Percentiles rank a stretch among this genome's conserved stretches.
Evolutionary conservation across 2,329 filamentous ascomycete genomes (phyloP).

Genomic region (Hypoxylon sp.): DNA sequence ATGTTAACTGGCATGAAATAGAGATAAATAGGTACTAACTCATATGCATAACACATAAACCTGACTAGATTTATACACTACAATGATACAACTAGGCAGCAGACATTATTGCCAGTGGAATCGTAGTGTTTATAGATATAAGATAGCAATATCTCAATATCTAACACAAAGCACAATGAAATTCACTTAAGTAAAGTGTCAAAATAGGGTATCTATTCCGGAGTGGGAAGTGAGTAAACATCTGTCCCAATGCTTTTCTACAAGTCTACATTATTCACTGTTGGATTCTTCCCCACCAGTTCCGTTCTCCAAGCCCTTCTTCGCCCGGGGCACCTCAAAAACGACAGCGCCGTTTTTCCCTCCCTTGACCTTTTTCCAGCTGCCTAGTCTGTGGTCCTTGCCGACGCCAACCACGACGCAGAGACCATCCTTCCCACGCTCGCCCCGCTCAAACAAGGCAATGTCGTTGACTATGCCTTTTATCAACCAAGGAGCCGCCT

Average conservation of each 20-base stretch:
- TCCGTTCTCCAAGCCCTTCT: slow-evolving; percentile 34
- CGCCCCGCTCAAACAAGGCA: slow-evolving; percentile 83
- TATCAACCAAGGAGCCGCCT: slow-evolving; percentile 49
- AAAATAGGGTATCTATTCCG: slow-evolving; percentile 36
- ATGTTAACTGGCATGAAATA: no score
- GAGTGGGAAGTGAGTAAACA: slow-evolving; percentile 16
- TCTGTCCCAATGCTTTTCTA: slow-evolving; percentile 16
- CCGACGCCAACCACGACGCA: slow-evolving; percentile 87
- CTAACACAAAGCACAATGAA: no score
- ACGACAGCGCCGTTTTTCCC: slow-evolving; percentile 87
- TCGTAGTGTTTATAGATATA: no score
- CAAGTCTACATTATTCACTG: slow-evolving; percentile 7
- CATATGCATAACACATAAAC: no score
- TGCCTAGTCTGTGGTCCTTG: slow-evolving; percentile 84
- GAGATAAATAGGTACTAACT: no score
- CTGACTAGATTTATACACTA: no score
- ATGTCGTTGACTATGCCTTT: slow-evolving; percentile 89
- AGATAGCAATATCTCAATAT: no score
- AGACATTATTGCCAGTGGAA: no score
- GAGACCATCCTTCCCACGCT: slow-evolving; percentile 77
- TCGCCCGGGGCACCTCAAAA: slow-evolving; percentile 76
- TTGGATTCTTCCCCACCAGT: slow-evolving; percentile 40
- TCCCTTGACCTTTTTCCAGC: slow-evolving; percentile 73
- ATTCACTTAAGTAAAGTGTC: slow-evolving; percentile 6
- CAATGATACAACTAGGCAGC: no score